Evolutionary conservation across 2,329 filamentous ascomycete species (phyloP).

Genomic region (Fusarium decemcellulare): DNA sequence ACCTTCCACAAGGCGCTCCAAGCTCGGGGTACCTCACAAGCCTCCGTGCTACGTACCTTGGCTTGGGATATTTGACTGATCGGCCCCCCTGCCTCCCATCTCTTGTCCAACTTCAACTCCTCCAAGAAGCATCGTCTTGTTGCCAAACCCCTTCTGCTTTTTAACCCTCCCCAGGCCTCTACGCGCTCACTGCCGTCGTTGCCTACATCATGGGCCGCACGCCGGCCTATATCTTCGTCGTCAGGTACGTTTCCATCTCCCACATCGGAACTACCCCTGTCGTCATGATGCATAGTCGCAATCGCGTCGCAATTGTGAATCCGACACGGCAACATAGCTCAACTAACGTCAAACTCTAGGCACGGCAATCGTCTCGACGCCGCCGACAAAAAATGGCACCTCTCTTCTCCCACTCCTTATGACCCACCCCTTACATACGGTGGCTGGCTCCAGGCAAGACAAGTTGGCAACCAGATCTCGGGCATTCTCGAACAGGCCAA

Average conservation of each 20-base stretch:
- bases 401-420: constrained; percentile 93
- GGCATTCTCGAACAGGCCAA: constrained; percentile 73
- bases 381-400: constrained; percentile 95
- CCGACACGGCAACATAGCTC: constrained; percentile 1
- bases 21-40: constrained; percentile 25
- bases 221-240: constrained; percentile 61
- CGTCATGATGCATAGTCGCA: constrained; percentile 40
- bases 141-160: constrained; percentile 11
- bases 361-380: constrained; percentile 96
- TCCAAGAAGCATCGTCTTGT: constrained; percentile 22
- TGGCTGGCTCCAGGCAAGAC: constrained; percentile 89
- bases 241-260: constrained; percentile 53
- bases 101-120: constrained; percentile 34
- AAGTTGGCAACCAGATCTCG: constrained; percentile 87
- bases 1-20: constrained; percentile 18
- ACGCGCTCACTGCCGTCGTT: constrained; percentile 13
- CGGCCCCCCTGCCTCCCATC: constrained; percentile 34
- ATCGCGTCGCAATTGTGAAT: constrained; percentile 29
- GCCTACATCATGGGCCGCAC: constrained; percentile 56
- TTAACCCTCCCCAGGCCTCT: constrained; percentile 6
- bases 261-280: constrained; percentile 36
- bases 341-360: constrained; percentile 58
- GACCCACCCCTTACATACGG: constrained; percentile 96
- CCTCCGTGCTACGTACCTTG: constrained; percentile 29
- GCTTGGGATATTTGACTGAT: constrained; percentile 38